Evolutionary conservation across 108 stramenopile genomes (phyloP).

Genomic region (Cyclotella atomus): DNA sequence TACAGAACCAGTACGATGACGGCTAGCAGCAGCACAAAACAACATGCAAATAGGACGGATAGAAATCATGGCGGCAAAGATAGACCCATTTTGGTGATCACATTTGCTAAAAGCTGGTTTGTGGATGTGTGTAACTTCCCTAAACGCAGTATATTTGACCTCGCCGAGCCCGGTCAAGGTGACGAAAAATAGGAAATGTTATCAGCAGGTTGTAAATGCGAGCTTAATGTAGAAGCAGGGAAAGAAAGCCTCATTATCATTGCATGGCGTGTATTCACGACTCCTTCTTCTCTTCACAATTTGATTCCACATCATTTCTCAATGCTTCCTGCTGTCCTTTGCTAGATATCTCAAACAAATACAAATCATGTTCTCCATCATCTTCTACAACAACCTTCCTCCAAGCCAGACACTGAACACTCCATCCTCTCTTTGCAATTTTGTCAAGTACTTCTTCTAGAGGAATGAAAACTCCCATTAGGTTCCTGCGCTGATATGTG

Average conservation of each 20-base stretch:
- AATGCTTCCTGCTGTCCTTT: background rate
- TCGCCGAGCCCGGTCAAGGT: background rate
- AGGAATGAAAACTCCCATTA: constrained; percentile 40
- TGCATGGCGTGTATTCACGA: too few species aligned
- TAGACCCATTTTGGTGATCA: constrained; percentile 65
- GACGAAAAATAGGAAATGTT: background rate
- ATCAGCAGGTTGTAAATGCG: too few species aligned
- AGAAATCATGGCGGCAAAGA: constrained; percentile 20
- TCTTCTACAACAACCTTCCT: constrained; percentile 29
- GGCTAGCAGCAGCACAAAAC: background rate
- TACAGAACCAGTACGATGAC: background rate
- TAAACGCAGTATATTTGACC: constrained; percentile 35
- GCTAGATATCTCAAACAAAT: constrained; percentile 29
- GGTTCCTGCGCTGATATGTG: constrained; percentile 43
- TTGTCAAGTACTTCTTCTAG: constrained; percentile 33
- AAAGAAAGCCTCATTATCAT: too few species aligned
- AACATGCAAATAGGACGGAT: background rate
- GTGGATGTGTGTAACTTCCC: constrained; percentile 80
- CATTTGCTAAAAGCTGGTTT: constrained; percentile 72
- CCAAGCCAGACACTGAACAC: constrained; percentile 44
- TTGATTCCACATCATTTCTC: background rate
- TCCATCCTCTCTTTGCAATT: constrained; percentile 39
- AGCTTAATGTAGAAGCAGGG: too few species aligned
- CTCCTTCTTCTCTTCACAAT: background rate
- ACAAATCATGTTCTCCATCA: constrained; percentile 38